Percentiles rank a stretch among this genome's conserved stretches.
Evolutionary conservation across 2,329 filamentous ascomycete genomes (phyloP).

Genomic region (Hirsutella thompsonii): DNA sequence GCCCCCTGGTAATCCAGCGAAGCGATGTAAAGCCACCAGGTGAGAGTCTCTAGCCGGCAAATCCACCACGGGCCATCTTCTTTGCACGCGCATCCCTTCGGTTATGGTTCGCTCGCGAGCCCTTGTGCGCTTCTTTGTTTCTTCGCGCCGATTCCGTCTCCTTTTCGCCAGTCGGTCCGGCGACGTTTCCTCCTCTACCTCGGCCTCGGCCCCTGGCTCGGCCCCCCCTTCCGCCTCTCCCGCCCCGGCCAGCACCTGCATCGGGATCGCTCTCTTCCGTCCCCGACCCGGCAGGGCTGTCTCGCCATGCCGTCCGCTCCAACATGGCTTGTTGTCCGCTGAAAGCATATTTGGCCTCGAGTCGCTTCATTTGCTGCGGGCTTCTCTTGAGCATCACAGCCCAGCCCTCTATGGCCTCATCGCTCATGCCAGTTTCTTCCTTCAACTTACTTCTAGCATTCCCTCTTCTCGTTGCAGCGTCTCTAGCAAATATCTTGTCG

Average conservation of each 20-base stretch:
- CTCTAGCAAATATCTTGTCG: slow-evolving; percentile 56
- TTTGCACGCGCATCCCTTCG: slow-evolving; percentile 56
- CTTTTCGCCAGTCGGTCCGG: slow-evolving; percentile 53
- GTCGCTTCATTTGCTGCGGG: slow-evolving; percentile 48
- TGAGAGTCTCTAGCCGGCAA: slow-evolving; percentile 14
- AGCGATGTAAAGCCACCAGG: neutral
- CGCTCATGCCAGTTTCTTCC: slow-evolving; percentile 73
- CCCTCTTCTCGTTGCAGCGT: slow-evolving; percentile 55
- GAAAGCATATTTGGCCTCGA: slow-evolving; percentile 62
- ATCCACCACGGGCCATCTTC: slow-evolving; percentile 47
- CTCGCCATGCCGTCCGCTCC: slow-evolving; percentile 51
- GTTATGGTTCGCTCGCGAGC: slow-evolving; percentile 75
- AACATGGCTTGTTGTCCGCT: slow-evolving; percentile 53
- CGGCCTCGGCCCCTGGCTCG: slow-evolving; percentile 35
- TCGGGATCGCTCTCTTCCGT: slow-evolving; percentile 42
- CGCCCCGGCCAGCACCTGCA: slow-evolving; percentile 19
- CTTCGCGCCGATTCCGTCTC: slow-evolving; percentile 59
- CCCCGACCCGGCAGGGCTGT: slow-evolving; percentile 37
- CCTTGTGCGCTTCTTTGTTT: slow-evolving; percentile 72
- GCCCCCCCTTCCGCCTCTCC: slow-evolving; percentile 1
- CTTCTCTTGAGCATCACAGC: slow-evolving; percentile 72
- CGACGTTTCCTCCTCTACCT: slow-evolving; percentile 45
- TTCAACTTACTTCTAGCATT: slow-evolving; percentile 51
- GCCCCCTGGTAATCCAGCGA: neutral
- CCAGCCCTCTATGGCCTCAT: slow-evolving; percentile 93